Evolutionary conservation across 2,329 filamentous ascomycete genomes (phyloP), one percentile per base, ranked within the genome.

Genomic region (Cladophialophora exuberans): DNA sequence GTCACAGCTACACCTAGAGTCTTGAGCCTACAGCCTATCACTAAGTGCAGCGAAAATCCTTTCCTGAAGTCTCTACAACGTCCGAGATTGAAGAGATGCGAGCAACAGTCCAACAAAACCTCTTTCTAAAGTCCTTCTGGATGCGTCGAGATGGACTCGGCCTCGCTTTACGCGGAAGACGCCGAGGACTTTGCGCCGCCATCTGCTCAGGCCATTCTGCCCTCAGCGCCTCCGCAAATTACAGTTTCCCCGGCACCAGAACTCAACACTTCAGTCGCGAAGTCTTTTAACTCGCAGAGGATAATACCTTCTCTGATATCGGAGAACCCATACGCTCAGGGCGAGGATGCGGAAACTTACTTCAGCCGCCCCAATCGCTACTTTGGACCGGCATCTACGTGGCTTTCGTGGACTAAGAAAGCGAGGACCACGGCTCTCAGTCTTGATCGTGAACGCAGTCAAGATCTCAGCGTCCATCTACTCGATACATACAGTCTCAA

Each of bases 341-440:
- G 52, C 20, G 43, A 53, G 28, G 45, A 58, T 35, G 36, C 48
- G n/a, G 18, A 58, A 26, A 62, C 52, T 2, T 63, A 62, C 38
- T 62, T 61, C 44, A 61, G 57, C 3, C 81, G 87, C 1, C 85
- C 85, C 7, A 94, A 94, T 67, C 84, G 84, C 57, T 95, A 88
- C 79, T 76, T 70, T n/a, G 89, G 90, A 1, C 72, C 80, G 1
- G 71, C 80, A 13, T 81, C 80, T 28, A 86, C 85, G 62, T 96
- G 91, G 90, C 79, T 82, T 59, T 89, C 93, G 71, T 94, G 96
- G 88, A 95, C 89, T 13, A 85, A 88, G 59, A 88, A 94, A 70
- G 94, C 97, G 71, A 82, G 92, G 53, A 77, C 79, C 6, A 78
- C 89, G 1, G 81, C 81, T 54, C 74, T 79, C 4, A 84, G 86